A percentile compares a stretch with the other conserved stretches of the same genome.
Conservation (phyloP, 2,329 filamentous ascomycete genomes). For the Trichoderma polysporum region DNA sequence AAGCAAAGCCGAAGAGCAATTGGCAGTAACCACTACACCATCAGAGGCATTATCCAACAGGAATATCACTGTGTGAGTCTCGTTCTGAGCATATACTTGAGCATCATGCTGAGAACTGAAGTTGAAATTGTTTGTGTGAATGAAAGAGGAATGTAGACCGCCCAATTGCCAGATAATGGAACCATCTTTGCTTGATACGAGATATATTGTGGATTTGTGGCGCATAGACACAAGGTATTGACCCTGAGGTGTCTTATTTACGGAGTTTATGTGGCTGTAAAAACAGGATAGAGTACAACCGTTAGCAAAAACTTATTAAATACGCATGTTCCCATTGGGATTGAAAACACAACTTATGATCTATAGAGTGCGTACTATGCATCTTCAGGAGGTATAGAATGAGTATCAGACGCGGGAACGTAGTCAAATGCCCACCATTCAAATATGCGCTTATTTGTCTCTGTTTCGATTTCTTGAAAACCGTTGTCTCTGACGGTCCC, state of each 20-base stretch:
- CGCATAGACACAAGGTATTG: neutral
- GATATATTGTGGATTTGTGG: neutral
- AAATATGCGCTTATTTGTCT: neutral
- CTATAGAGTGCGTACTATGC: neutral
- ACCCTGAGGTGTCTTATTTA: neutral
- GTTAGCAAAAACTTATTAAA: neutral
- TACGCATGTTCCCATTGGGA: neutral
- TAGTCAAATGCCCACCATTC: neutral
- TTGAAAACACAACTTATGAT: neutral
- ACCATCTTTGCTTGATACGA: neutral
- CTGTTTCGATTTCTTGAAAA: neutral
- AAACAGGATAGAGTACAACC: neutral
- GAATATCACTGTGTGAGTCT: neutral
- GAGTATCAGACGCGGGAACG: neutral
- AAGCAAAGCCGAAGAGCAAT: neutral
- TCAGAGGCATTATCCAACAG: neutral
- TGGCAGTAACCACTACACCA: neutral
- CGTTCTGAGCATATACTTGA: neutral
- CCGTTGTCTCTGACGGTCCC: neutral
- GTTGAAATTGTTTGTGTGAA: neutral
- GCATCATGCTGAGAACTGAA: neutral
- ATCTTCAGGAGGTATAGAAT: neutral
- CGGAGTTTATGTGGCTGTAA: neutral
- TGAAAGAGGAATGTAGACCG: neutral
- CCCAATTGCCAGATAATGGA: neutral